A percentile compares a stretch with the other conserved stretches of the same genome.
Evolutionary conservation across 805 yeast species (phyloP).

Genomic region (Schwanniomyces pseudopolymorphus): DNA sequence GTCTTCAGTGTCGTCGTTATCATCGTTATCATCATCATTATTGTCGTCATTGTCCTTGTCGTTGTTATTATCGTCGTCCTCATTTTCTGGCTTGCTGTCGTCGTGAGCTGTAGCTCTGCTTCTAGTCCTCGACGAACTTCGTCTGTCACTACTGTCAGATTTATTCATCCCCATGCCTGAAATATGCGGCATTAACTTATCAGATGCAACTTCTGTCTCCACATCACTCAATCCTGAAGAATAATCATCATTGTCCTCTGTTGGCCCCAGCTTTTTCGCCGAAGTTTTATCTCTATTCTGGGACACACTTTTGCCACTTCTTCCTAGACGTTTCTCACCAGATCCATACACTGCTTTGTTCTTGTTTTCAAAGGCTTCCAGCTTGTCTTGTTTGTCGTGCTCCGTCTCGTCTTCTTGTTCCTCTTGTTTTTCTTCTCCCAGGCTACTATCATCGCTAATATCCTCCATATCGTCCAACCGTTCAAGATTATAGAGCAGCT

Average conservation of each 20-base stretch:
- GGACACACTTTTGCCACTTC: constrained; percentile 1
- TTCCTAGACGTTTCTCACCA: background rate
- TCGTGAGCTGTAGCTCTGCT: constrained; percentile 1
- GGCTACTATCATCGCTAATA: constrained; percentile 11
- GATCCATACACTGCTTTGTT: background rate
- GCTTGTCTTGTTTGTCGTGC: no score
- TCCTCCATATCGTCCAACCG: constrained; percentile 58
- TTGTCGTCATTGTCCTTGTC: constrained; percentile 10
- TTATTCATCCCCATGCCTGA: background rate
- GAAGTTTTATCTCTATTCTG: constrained; percentile 5
- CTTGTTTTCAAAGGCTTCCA: no score
- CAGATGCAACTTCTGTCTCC: constrained; percentile 5
- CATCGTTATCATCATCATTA: constrained; percentile 19
- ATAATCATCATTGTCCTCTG: constrained; percentile 8
- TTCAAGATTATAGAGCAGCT: constrained; percentile 52
- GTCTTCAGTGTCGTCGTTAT: constrained; percentile 21
- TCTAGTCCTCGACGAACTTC: constrained; percentile 4
- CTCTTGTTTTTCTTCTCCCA: constrained; percentile 15
- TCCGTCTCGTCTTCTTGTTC: constrained; percentile 3
- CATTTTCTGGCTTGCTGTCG: constrained; percentile 4
- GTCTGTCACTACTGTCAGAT: background rate
- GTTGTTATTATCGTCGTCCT: constrained; percentile 6
- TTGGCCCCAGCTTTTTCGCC: background rate
- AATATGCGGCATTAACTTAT: constrained; percentile 3
- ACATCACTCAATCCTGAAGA: constrained; percentile 13